Conservation (phyloP, 495 filamentous ascomycete genomes). For the Penicillium samsonianum region DNA sequence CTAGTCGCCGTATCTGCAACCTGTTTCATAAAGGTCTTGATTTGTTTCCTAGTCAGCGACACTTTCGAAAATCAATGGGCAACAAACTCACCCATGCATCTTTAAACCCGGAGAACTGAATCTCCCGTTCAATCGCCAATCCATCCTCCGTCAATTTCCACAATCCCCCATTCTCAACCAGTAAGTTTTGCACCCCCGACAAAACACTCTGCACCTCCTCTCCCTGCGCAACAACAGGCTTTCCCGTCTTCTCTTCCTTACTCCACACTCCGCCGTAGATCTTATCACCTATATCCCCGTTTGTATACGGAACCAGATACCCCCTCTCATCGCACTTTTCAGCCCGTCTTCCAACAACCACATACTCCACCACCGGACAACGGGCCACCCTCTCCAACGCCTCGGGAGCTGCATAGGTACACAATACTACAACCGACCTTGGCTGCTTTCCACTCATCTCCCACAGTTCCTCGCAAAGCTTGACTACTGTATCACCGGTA, state of each 20-base stretch:
- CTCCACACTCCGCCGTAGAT: background rate
- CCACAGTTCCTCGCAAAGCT: slow-evolving; percentile 5
- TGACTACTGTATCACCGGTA: slow-evolving; percentile 2
- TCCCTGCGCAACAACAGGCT: background rate
- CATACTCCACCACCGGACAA: slow-evolving; percentile 6
- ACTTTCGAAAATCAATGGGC: background rate
- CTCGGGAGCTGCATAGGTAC: background rate
- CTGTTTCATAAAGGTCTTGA: slow-evolving; percentile 4
- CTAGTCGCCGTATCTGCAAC: slow-evolving; percentile 1
- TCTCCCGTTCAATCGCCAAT: slow-evolving; percentile 3
- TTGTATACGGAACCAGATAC: slow-evolving; percentile 3
- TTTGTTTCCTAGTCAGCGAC: background rate
- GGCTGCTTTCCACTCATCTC: background rate
- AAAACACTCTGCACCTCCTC: slow-evolving; percentile 4
- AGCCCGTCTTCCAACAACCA: slow-evolving; percentile 1
- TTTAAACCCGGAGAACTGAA: slow-evolving; percentile 3
- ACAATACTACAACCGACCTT: background rate
- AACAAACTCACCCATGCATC: slow-evolving; percentile 2
- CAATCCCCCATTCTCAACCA: slow-evolving; percentile 6
- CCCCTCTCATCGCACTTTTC: slow-evolving; percentile 1
- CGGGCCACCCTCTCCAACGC: background rate
- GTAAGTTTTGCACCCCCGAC: slow-evolving; percentile 1
- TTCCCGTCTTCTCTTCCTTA: background rate
- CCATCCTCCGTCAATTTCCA: slow-evolving; percentile 5
- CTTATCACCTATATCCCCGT: slow-evolving; percentile 9